phyloP scores from a whole-genome alignment of 2,329 filamentous ascomycete species.

The Leptographium galeiforme region DNA sequence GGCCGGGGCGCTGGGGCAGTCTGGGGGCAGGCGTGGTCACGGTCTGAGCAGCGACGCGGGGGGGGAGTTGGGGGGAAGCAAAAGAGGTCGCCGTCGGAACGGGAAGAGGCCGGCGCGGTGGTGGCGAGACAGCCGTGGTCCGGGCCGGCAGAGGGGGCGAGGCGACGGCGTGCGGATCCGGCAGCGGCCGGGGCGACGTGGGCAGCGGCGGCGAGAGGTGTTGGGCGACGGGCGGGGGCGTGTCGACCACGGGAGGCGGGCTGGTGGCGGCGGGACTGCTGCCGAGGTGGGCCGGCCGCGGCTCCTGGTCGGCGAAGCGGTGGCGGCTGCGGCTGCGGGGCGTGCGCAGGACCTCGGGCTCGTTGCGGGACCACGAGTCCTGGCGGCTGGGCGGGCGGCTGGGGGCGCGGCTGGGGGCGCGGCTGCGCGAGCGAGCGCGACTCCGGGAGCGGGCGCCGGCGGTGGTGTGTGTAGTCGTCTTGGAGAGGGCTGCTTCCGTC shows the following conservation, averaged over 20 bases:
- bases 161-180: slow-evolving; percentile 26
- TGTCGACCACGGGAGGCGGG: too few species aligned
- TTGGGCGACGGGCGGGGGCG: background rate
- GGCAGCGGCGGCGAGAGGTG: slow-evolving; percentile 5
- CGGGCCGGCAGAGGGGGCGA: background rate
- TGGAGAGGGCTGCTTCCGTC: too few species aligned
- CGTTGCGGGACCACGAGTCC: slow-evolving; percentile 50
- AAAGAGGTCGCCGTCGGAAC: too few species aligned
- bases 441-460: slow-evolving; percentile 4
- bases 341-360: slow-evolving; percentile 49
- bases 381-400: slow-evolving; percentile 28
- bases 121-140: background rate
- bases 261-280: too few species aligned
- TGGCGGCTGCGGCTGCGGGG: slow-evolving; percentile 30
- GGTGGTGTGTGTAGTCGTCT: background rate
- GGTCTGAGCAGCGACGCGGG: background rate
- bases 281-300: background rate
- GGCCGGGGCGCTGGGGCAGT: slow-evolving; percentile 33
- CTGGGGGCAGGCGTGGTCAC: slow-evolving; percentile 33
- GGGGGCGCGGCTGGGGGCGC: slow-evolving; percentile 18
- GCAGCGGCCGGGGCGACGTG: slow-evolving; percentile 26
- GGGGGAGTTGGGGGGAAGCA: too few species aligned
- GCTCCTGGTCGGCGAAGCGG: slow-evolving; percentile 10
- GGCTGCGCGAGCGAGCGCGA: slow-evolving; percentile 19
- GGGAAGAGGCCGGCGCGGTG: background rate